Percentiles rank a stretch among this genome's conserved stretches.
These are phyloP conservation scores for Suillus cothurnatus DNA, from an alignment of 768 basidiomycete genomes.

Conservation along the genomic window DNA sequence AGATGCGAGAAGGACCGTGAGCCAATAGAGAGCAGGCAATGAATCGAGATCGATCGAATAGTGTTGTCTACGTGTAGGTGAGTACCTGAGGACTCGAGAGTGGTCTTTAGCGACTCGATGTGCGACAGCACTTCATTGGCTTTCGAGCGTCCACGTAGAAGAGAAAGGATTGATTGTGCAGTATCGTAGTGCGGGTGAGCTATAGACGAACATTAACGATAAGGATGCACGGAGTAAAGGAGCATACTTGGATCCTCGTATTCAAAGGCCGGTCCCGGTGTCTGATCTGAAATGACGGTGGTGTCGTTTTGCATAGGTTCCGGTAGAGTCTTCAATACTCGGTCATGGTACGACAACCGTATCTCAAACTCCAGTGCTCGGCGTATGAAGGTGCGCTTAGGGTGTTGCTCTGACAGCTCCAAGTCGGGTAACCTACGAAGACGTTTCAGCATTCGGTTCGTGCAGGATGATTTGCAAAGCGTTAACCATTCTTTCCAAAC, in stretches of 20 bases:
- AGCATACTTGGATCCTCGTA: conserved; percentile 78
- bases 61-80: conserved; percentile 63
- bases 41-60: conserved; percentile 78
- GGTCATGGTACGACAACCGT: conserved; percentile 90
- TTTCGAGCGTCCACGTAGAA: conserved; percentile 80
- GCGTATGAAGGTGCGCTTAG: conserved; percentile 86
- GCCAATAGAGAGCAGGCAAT: conserved; percentile 89
- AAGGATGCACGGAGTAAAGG: background rate
- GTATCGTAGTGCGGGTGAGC: conserved; percentile 81
- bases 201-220: conserved; percentile 28
- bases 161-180: conserved; percentile 73
- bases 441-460: conserved; percentile 4
- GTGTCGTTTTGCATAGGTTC: conserved; percentile 73
- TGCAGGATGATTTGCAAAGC: background rate
- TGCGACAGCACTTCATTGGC: conserved; percentile 79
- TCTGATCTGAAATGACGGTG: conserved; percentile 63
- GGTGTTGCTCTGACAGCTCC: conserved; percentile 70
- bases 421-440: conserved; percentile 81
- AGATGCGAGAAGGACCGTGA: conserved; percentile 97
- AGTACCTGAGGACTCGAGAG: conserved; percentile 58
- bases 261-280: conserved; percentile 79
- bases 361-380: conserved; percentile 88
- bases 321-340: conserved; percentile 87
- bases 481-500: conserved; percentile 98
- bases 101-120: conserved; percentile 68